These are phyloP conservation scores for Citeromyces matritensis DNA, from an alignment of 805 yeast genomes.

Conservation along the genomic window DNA sequence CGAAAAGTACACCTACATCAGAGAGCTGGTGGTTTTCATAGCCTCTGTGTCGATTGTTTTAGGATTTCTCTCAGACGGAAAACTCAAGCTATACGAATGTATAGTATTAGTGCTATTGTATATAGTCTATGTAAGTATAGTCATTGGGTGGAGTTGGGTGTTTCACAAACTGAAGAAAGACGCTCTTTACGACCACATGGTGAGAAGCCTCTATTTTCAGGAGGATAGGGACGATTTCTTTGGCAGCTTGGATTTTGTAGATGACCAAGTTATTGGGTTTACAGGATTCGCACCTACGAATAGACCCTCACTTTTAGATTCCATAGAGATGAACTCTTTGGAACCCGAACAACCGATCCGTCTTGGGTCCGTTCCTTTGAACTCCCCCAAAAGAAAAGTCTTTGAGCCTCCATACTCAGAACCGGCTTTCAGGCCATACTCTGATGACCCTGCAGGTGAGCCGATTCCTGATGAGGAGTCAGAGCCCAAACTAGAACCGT, in stretches of 20 bases:
- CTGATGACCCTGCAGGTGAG: no score
- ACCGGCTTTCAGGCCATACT: background rate
- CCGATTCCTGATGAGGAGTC: background rate
- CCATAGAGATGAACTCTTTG: no score
- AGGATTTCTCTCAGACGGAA: constrained; percentile 32
- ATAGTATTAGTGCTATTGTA: constrained; percentile 40
- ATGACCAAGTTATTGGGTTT: constrained; percentile 1
- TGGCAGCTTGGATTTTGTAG: constrained; percentile 5
- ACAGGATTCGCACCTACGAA: no score
- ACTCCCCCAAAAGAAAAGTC: constrained; percentile 6
- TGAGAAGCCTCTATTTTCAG: no score
- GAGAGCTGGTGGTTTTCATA: constrained; percentile 52
- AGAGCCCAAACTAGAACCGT: constrained; percentile 1
- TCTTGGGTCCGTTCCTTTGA: constrained; percentile 4
- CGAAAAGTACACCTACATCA: constrained; percentile 27
- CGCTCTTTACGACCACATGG: background rate
- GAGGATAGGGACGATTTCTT: constrained; percentile 8
- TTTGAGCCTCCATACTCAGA: background rate
- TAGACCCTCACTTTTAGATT: no score
- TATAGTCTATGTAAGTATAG: constrained; percentile 39
- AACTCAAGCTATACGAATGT: constrained; percentile 38
- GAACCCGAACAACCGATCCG: no score
- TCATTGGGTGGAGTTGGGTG: constrained; percentile 24
- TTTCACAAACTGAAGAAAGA: constrained; percentile 3
- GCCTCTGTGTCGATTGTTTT: constrained; percentile 32